Conservation (phyloP, 1,284 basidiomycete genomes). For the Wallemia mellicola region DNA sequence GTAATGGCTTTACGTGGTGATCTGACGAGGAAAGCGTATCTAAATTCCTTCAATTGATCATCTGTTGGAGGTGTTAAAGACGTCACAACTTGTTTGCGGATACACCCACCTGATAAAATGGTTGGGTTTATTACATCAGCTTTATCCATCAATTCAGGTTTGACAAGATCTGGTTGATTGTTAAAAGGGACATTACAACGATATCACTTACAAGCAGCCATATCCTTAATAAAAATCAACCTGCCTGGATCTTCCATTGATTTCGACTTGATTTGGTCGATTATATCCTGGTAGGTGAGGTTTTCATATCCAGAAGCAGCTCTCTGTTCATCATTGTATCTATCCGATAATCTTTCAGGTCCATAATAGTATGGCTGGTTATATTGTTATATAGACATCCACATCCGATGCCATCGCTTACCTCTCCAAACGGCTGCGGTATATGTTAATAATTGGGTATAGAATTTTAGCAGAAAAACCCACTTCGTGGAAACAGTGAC, state of each 20-base stretch:
- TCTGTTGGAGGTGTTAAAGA: no score
- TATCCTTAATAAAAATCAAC: neutral
- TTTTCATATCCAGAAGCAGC: neutral
- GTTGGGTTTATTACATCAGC: conserved; percentile 8
- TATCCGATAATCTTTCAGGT: neutral
- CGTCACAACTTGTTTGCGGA: no score
- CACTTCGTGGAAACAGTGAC: neutral
- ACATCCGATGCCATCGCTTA: no score
- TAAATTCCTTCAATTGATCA: conserved; percentile 10
- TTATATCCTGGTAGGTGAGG: neutral
- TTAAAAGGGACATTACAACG: neutral
- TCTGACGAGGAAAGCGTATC: conserved; percentile 13
- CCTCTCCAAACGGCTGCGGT: neutral
- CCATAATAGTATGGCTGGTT: neutral
- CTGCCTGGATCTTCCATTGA: neutral
- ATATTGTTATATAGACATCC: no score
- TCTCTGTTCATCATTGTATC: neutral
- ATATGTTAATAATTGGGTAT: neutral
- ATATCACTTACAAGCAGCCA: neutral
- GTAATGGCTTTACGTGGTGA: conserved; percentile 12
- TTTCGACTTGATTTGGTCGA: neutral
- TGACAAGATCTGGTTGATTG: neutral
- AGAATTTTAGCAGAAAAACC: neutral
- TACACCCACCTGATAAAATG: conserved; percentile 9
- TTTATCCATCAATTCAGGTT: neutral